Base-by-base conservation (phyloP, 768 basidiomycete genomes). In the Trametes cubensis region DNA sequence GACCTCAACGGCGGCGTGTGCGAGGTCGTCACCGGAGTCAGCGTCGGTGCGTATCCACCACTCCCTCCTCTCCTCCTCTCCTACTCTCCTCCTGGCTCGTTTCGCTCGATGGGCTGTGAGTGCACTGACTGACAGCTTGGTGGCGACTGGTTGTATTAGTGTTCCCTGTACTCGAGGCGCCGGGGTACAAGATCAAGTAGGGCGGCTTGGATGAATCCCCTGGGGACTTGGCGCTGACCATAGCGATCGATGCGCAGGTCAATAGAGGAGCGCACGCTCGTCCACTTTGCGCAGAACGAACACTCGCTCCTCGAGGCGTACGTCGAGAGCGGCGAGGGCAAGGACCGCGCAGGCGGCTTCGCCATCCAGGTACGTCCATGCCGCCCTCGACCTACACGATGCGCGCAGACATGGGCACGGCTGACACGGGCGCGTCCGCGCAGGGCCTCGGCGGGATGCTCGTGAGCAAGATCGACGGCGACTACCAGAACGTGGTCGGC, bases 271-370 rank as follows among this genome's bases (percentile, higher is more conserved):
- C 85, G 92, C 47, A 84, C 90, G 0, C 73, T 92, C 6, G 92
- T 94, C 13, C 81, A 92, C 69, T 93, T 94, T 70, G 78, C 81
- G 1, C 87, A 92, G 63, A 89, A 81, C 69, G 76, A 86, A 0
- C 64, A 69, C 40, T 76, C 83, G 15, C 61, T 91, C 21, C 73
- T 95, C 10, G 69, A 88, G 63, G 90, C 93, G 10, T 98, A 98
- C 66, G 92, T 86, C 20, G 86, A 93, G 39, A 89, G 82, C 56
- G 90, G 87, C 6, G 95, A 97, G 76, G 95, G 95, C 0, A 71
- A 87, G 44, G 90, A 94, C 69, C 83, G 94, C 20, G 95, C 96
- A 0, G 96, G 96, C 3, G 96, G 96, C 0, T 98, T 98, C 72
- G 94, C 94, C 2, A 86, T 94, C 42, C 96, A 98, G 81, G 94